phyloP scores from a whole-genome alignment of 2,329 filamentous ascomycete genomes.

The Didymellaceae sp. region DNA sequence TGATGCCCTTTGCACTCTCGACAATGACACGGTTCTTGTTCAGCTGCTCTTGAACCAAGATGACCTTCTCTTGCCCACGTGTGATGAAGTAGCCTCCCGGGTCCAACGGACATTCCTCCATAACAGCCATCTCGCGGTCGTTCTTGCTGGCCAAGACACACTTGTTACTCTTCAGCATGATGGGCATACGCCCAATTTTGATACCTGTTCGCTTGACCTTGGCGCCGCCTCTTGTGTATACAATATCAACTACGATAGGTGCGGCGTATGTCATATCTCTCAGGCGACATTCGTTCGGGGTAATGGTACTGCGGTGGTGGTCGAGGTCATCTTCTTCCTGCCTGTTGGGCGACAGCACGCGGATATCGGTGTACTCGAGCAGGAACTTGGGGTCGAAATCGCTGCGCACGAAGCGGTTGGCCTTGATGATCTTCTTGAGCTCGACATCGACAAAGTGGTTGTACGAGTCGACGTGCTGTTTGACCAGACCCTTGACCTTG shows the following conservation, averaged over 20 bases:
- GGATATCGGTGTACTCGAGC: conserved; percentile 89
- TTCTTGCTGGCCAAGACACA: conserved; percentile 85
- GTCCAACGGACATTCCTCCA: conserved; percentile 95
- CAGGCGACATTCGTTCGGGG: conserved; percentile 93
- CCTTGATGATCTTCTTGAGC: conserved; percentile 93
- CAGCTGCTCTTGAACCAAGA: conserved; percentile 95
- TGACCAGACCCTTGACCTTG: conserved; percentile 95
- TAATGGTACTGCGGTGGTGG: conserved; percentile 63
- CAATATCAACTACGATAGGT: conserved; percentile 90
- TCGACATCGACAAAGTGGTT: conserved; percentile 98
- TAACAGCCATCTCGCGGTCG: conserved; percentile 84
- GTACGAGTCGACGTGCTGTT: conserved; percentile 98
- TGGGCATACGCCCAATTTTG: conserved; percentile 86
- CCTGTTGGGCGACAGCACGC: conserved; percentile 81
- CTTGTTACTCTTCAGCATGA: conserved; percentile 96
- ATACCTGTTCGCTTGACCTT: conserved; percentile 75
- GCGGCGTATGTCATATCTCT: conserved; percentile 98
- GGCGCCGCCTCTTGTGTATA: conserved; percentile 82
- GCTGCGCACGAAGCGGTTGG: conserved; percentile 86
- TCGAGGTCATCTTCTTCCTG: conserved; percentile 73
- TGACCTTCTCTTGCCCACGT: conserved; percentile 97
- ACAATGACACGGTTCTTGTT: conserved; percentile 99
- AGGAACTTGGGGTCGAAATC: conserved; percentile 93
- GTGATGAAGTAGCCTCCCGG: conserved; percentile 98
- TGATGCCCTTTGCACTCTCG: conserved; percentile 91